Base-by-base conservation (phyloP, 2,329 filamentous ascomycete genomes). In the Xylaria hypoxylon region DNA sequence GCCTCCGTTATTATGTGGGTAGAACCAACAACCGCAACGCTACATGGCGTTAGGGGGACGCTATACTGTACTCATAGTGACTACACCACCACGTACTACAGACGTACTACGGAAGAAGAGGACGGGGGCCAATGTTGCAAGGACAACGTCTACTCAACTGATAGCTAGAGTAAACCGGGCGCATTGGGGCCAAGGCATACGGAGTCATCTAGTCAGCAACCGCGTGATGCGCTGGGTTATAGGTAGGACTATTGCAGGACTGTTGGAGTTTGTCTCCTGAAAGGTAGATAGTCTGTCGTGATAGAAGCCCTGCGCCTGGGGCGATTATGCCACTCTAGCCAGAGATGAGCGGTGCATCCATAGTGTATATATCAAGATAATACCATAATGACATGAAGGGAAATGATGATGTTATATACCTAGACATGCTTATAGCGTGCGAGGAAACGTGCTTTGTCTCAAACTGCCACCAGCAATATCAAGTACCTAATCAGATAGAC, bases 1-100 rank as follows among this genome's bases (percentile, higher is more conserved):
- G 35, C n/a, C 24, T 31, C 44, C 22, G 28, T 47, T 45, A 35
- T 44, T 53, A 62, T 67, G 60, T 55, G 19, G 8, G 22, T 26
- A 51, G 51, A 38, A 51, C 42, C 38, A 67, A 47, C 57, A 59
- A 48, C n/a, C 53, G 45, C 15, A 44, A 64, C 62, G 35, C 52
- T 60, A 38, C 33, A 60, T 47, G 33, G 38, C 5, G 8, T 35
- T 3, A 5, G 53, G 31, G 24, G 50, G 50, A 48, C 26, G 33
- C 48, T 24, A 15, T 15, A 15, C 11, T 31, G 47, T 28, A n/a
- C n/a, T n/a, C n/a, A n/a, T 38, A 13, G 35, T 13, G 59, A 38
- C 38, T 53, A 28, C 7, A 40, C 35, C 7, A 44, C 33, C 13
- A 22, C n/a, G n/a, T n/a, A n/a, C n/a, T n/a, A n/a, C n/a, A n/a